A percentile compares a stretch with the other conserved stretches of the same genome.
phyloP scores from a whole-genome alignment of 345 rosid genomes.

The Sapria himalayana region DNA sequence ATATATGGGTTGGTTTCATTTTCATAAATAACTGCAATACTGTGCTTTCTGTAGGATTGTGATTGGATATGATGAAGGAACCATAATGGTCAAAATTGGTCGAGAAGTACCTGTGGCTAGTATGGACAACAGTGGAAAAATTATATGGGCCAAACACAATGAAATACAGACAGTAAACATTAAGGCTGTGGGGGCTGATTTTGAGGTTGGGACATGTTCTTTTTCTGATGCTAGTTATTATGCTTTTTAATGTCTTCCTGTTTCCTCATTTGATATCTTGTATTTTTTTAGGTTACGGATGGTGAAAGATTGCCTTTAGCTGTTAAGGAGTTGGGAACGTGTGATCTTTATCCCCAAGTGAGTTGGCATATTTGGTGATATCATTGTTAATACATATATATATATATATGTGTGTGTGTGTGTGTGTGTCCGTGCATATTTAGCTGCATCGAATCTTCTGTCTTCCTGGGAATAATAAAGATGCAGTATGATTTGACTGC shows the following conservation, averaged over 20 bases:
- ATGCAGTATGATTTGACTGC: no score
- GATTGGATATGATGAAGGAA: conserved; percentile 99
- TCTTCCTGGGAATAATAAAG: no score
- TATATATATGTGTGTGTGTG: not conserved
- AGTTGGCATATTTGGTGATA: conserved; percentile 20
- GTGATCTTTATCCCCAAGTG: conserved; percentile 99
- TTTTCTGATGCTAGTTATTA: conserved; percentile 1
- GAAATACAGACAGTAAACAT: conserved; percentile 97
- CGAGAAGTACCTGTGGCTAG: conserved; percentile 97
- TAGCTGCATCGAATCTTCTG: no score
- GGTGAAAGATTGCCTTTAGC: conserved; percentile 97
- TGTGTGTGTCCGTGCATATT: not conserved
- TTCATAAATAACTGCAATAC: no score
- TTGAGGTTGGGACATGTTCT: conserved; percentile 36
- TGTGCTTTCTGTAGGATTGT: conserved; percentile 54
- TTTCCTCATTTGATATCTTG: conserved; percentile 7
- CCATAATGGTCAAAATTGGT: conserved; percentile 97
- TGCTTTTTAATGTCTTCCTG: conserved; percentile 3
- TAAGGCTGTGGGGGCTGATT: conserved; percentile 90
- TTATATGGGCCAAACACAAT: conserved; percentile 99
- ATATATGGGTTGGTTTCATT: no score
- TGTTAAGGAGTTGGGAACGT: conserved; percentile 96
- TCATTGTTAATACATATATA: no score
- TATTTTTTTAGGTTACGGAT: conserved; percentile 53
- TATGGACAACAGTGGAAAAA: conserved; percentile 97